Evolutionary conservation across 371 early-diverging fungal genomes (phyloP), one percentile per base, ranked within the genome.

Genomic region (Mucor mucedo): DNA sequence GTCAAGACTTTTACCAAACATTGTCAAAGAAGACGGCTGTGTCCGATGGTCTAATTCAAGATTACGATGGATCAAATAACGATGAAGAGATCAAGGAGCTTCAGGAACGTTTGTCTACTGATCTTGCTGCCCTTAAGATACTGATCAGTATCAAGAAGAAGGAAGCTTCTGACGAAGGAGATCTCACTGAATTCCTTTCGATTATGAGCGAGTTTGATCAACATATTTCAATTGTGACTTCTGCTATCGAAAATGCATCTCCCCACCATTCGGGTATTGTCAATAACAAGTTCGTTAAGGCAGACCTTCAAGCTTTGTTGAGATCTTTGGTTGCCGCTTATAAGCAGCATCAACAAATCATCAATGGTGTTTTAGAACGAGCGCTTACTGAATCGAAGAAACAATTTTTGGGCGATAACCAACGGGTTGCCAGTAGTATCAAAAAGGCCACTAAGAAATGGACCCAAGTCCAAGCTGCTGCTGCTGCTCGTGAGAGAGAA

Each of bases 251-350:
- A 4, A 61, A 64, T 28, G 74, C 80, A 0, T 75, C 81, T 2
- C 76, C 81, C 2, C 76, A 78, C 7, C 69, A 73, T 54, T 76
- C 80, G 1, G 40, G 63, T 27, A 56, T 71, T 5, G 69, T 79
- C 3, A 73, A 79, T 11, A 68, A 79, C 48, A 65, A 71, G 38
- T 73, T 81, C 55, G 72, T 64, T 21, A 82, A 79, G 14, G 57
- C 78, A 16, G 86, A 84, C 41, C 73, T 88, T 3, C 82, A 86
- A 39, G 66, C 76, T 0, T 48, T 86, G 58, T 72, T 77, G 10
- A 71, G 71, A 41, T 69, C 73, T 11, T 68, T 85, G n/a, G 74
- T 81, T 29, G 73, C 73, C 7, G 63, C 79, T 29, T 85, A 83
- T 71, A 81, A 80, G 38, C 49, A 75, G 27, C 75, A 76, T 44